Evolutionary conservation across 2,329 filamentous ascomycete species (phyloP).

Genomic region (Aureobasidium pullulans): DNA sequence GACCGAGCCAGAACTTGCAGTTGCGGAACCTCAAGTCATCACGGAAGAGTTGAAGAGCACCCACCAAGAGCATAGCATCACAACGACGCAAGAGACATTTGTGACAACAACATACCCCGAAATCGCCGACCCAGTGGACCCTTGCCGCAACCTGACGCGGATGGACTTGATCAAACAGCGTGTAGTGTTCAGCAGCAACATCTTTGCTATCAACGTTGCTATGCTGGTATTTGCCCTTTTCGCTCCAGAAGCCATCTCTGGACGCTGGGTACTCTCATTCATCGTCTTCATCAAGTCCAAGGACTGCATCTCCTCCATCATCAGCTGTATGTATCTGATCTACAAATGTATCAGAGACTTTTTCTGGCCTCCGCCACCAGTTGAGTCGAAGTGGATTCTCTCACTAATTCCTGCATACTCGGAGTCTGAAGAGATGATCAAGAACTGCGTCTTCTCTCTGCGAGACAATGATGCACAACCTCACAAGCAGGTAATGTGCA

Average conservation of each 20-base stretch:
- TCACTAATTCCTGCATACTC: slow-evolving; percentile 21
- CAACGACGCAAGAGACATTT: neutral
- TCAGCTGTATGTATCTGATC: slow-evolving; percentile 14
- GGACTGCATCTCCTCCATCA: slow-evolving; percentile 19
- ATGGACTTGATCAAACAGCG: slow-evolving; percentile 10
- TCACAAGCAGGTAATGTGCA: slow-evolving; percentile 21
- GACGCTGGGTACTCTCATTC: slow-evolving; percentile 18
- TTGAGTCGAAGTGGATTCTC: slow-evolving; percentile 20
- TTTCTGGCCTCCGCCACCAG: slow-evolving; percentile 14
- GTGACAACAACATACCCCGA: neutral
- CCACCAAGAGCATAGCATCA: slow-evolving; percentile 1
- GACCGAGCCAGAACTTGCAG: slow-evolving; percentile 6
- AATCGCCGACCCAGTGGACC: slow-evolving; percentile 9
- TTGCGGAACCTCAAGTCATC: neutral
- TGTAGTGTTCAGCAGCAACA: neutral
- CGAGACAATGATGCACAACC: slow-evolving; percentile 20
- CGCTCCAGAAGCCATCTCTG: neutral
- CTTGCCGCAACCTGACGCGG: slow-evolving; percentile 1
- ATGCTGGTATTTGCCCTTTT: slow-evolving; percentile 6
- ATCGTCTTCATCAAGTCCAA: slow-evolving; percentile 22
- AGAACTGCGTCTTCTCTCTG: slow-evolving; percentile 20
- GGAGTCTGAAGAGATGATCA: slow-evolving; percentile 21
- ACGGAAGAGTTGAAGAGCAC: slow-evolving; percentile 3
- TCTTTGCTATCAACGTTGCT: slow-evolving; percentile 1
- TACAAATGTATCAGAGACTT: slow-evolving; percentile 12